Evolutionary conservation across 1,139 yeast genomes (phyloP).

Genomic region (Yamadazyma triangularis): DNA sequence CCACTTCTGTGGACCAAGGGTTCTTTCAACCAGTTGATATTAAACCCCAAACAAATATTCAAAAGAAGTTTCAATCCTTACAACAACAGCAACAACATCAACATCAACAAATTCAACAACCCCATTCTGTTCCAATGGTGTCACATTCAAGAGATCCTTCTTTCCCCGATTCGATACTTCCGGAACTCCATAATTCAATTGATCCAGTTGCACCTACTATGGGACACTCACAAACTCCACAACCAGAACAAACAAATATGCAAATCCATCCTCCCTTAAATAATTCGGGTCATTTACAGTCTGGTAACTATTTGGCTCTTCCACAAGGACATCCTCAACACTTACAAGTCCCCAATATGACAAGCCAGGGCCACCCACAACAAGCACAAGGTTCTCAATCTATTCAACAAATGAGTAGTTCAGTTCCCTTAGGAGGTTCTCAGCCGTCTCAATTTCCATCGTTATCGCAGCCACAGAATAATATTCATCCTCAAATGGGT

Average conservation of each 20-base stretch:
- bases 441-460: not conserved
- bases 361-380: not conserved
- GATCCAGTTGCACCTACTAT: not conserved
- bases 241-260: not conserved
- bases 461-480: not conserved
- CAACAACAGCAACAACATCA: constrained; percentile 8
- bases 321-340: not conserved
- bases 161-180: not conserved
- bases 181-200: not conserved
- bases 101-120: not conserved
- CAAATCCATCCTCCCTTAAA: not conserved
- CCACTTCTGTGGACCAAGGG: not conserved
- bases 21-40: constrained; percentile 2
- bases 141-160: not conserved
- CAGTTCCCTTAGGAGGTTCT: not conserved
- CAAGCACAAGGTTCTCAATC: not conserved
- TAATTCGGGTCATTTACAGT: too few species aligned
- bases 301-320: too few species aligned
- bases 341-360: not conserved
- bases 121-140: not conserved
- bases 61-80: constrained; percentile 20
- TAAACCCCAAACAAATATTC: constrained; percentile 19
- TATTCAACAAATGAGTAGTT: too few species aligned
- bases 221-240: not conserved
- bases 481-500: not conserved